Percentiles rank a stretch among this genome's conserved stretches.
These are phyloP conservation scores for Stephanodiscus triporus DNA, from an alignment of 108 stramenopile species.

Conservation along the genomic window DNA sequence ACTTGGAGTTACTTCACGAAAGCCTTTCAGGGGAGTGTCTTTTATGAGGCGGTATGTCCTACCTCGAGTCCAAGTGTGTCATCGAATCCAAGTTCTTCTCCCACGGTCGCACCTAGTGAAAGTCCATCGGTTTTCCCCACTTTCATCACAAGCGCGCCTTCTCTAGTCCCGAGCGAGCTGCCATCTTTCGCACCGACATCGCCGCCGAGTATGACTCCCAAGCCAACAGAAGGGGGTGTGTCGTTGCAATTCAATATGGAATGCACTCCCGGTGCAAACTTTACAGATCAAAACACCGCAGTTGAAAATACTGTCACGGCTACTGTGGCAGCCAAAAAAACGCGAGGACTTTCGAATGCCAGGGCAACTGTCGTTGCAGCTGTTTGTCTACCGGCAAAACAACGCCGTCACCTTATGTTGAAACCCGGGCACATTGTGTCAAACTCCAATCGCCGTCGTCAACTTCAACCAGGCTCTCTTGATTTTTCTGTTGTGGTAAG, in stretches of 20 bases:
- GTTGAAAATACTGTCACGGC: constrained; percentile 13
- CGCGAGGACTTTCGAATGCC: background rate
- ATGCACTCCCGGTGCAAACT: constrained; percentile 3
- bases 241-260: background rate
- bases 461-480: constrained; percentile 24
- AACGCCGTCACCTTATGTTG: background rate
- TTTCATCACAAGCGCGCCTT: background rate
- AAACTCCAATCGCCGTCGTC: constrained; percentile 4
- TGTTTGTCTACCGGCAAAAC: constrained; percentile 3
- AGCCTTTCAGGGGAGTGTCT: constrained; percentile 24
- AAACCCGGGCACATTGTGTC: background rate
- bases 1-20: background rate
- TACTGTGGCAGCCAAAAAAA: background rate
- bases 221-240: constrained; percentile 10
- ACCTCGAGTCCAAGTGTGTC: constrained; percentile 15
- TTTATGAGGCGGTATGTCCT: constrained; percentile 24
- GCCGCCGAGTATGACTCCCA: background rate
- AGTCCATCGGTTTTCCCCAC: background rate
- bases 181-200: constrained; percentile 1
- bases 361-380: background rate
- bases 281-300: constrained; percentile 11
- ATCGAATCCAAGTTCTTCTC: constrained; percentile 7
- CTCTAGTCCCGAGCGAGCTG: background rate
- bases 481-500: constrained; percentile 36
- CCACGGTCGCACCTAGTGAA: constrained; percentile 1